A percentile compares a stretch with the other conserved stretches of the same genome.
These are phyloP conservation scores for Cryptococcus sp. DNA, from an alignment of 1,284 basidiomycete genomes.

Conservation along the genomic window DNA sequence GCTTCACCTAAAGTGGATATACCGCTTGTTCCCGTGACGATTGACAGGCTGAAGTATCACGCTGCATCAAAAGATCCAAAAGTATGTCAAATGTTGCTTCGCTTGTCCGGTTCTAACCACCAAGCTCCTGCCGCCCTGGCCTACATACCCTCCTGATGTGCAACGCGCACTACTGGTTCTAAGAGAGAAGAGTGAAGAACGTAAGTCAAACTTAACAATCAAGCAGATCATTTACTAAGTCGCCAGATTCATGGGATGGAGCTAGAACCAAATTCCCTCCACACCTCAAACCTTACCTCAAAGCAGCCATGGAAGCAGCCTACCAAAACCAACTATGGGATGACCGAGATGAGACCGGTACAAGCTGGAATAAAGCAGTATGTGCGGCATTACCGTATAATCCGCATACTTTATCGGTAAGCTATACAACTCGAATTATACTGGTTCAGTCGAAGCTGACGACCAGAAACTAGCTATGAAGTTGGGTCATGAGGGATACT, in stretches of 20 bases:
- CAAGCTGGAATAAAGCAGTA: conserved; percentile 23
- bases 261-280: neutral
- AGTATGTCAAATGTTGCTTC: conserved; percentile 6
- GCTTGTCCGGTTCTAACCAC: neutral
- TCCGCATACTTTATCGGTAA: conserved; percentile 41
- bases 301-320: conserved; percentile 60
- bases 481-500: conserved; percentile 27
- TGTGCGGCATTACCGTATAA: conserved; percentile 44
- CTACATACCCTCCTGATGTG: conserved; percentile 26
- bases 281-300: conserved; percentile 57
- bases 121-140: conserved; percentile 34
- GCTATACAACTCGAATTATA: conserved; percentile 3
- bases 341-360: conserved; percentile 23
- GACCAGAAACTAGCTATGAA: conserved; percentile 40
- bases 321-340: conserved; percentile 58
- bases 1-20: conserved; percentile 48
- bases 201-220: conserved; percentile 21
- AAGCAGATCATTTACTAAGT: neutral
- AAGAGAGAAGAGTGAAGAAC: conserved; percentile 16
- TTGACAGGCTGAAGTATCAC: conserved; percentile 29
- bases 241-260: neutral
- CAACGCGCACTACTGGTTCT: conserved; percentile 17
- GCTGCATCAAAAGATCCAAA: conserved; percentile 24
- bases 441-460: neutral
- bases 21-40: conserved; percentile 1